Evolutionary conservation across 495 filamentous ascomycete genomes (phyloP), one percentile per base, ranked within the genome.

Genomic region (Rhizodiscina lignyota): DNA sequence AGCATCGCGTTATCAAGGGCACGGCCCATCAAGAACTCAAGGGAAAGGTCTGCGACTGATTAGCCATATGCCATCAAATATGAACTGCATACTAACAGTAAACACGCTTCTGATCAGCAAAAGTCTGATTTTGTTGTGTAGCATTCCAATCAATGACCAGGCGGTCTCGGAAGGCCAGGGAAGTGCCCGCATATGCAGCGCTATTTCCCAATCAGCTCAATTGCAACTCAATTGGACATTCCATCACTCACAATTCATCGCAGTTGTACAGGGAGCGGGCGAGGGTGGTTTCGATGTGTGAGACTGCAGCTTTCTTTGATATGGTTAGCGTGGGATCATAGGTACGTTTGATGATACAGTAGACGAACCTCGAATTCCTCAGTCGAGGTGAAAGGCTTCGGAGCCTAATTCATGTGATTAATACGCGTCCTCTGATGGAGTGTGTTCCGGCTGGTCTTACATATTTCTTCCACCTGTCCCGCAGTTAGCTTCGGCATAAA

Each of bases 1-100:
- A 97, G 70, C 82, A 97, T 94, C 21, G 91, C 85, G 75, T 97
- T 97, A 59, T 97, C 89, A 45, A 97, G 59, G 22, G 89, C 79
- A 46, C 89, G 66, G 18, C 89, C 89, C 89, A 97, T 97, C 39
- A 97, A 61, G 48, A 97, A 97, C 52, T 97, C 89, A 28, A 97
- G 70, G 21, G 84, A 93, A 28, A 97, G 66, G 54, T 97, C 70
- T 73, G 35, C 13, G 21, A 6, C 18, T 10, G 2, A 23, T 26
- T 36, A 21, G 47, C 50, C 29, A 53, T 34, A 21, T 0, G 22
- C 18, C 2, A 10, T 4, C 11, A 10, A 13, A 32, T 21, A 18
- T 15, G 17, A 13, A 5, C 4, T 6, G n/a, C 15, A 27, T 17
- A 36, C 64, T 36, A 64, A 74, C 68, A 97, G 59, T 97, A 97